A percentile compares a stretch with the other conserved stretches of the same genome.
These are phyloP conservation scores for Terana coerulea DNA, from an alignment of 768 basidiomycete species.

Conservation along the genomic window DNA sequence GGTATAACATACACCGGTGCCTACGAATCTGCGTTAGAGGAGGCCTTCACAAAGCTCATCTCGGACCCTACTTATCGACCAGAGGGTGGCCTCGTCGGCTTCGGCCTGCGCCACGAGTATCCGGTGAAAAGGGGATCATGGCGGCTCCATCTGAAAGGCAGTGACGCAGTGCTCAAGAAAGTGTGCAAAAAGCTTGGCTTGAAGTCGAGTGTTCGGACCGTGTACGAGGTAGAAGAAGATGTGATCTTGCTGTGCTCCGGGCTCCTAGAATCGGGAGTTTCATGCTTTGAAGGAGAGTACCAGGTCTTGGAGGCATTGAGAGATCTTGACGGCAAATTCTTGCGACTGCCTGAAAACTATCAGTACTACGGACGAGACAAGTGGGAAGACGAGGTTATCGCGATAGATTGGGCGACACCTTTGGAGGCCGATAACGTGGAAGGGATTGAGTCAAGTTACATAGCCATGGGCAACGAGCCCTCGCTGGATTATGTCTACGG, in stretches of 20 bases:
- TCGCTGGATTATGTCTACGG: background rate
- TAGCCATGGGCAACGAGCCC: background rate
- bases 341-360: too few species aligned
- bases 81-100: conserved; percentile 34
- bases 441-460: background rate
- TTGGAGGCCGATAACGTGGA: background rate
- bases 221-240: too few species aligned
- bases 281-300: background rate
- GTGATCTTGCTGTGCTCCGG: too few species aligned
- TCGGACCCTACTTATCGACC: conserved; percentile 29
- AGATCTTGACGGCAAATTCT: too few species aligned
- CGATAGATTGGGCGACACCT: background rate
- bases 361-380: background rate
- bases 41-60: conserved; percentile 23
- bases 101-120: conserved; percentile 33
- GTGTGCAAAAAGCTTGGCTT: background rate
- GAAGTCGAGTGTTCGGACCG: background rate
- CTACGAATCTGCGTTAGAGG: background rate
- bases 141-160: conserved; percentile 7
- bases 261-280: too few species aligned
- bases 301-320: too few species aligned
- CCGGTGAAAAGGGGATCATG: conserved; percentile 18
- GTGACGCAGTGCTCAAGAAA: conserved; percentile 4
- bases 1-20: background rate
- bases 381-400: background rate